These are phyloP conservation scores for Dactylellina leptospora DNA, from an alignment of 2,329 filamentous ascomycete genomes.

Conservation along the genomic window DNA sequence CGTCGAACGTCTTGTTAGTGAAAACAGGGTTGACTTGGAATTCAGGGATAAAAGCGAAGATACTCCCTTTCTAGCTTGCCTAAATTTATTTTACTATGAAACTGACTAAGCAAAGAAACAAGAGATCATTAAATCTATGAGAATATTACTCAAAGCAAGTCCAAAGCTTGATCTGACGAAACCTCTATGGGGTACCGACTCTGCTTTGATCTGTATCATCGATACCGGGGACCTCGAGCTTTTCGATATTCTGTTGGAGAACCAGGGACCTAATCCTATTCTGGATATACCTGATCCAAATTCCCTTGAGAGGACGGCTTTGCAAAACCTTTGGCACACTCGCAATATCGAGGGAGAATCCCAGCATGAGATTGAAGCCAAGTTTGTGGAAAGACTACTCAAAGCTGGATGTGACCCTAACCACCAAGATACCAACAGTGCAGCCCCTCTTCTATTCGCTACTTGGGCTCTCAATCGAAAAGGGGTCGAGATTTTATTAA, in stretches of 20 bases:
- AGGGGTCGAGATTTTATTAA: slow-evolving; percentile 23
- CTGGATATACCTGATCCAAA: neutral
- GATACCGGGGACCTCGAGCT: neutral
- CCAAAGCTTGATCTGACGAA: neutral
- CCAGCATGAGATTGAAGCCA: neutral
- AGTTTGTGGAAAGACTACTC: slow-evolving; percentile 11
- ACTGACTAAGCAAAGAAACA: neutral
- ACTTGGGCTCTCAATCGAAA: neutral
- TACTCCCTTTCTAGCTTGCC: neutral
- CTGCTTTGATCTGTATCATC: neutral
- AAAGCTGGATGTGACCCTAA: slow-evolving; percentile 33
- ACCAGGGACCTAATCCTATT: neutral
- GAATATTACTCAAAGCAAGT: slow-evolving; percentile 5
- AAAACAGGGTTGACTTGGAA: slow-evolving; percentile 9
- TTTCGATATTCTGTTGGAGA: slow-evolving; percentile 16
- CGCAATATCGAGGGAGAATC: too few relatives aligned
- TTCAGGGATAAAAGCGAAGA: neutral
- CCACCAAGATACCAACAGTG: slow-evolving; percentile 17
- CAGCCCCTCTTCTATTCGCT: slow-evolving; percentile 5
- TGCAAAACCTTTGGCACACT: neutral
- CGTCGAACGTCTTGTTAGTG: neutral
- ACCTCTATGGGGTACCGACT: neutral
- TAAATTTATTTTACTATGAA: neutral
- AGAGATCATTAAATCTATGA: neutral
- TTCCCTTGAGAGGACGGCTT: neutral